A percentile compares a stretch with the other conserved stretches of the same genome.
These are phyloP conservation scores for Talaromyces atroroseus DNA, from an alignment of 2,329 filamentous ascomycete genomes.

Conservation along the genomic window DNA sequence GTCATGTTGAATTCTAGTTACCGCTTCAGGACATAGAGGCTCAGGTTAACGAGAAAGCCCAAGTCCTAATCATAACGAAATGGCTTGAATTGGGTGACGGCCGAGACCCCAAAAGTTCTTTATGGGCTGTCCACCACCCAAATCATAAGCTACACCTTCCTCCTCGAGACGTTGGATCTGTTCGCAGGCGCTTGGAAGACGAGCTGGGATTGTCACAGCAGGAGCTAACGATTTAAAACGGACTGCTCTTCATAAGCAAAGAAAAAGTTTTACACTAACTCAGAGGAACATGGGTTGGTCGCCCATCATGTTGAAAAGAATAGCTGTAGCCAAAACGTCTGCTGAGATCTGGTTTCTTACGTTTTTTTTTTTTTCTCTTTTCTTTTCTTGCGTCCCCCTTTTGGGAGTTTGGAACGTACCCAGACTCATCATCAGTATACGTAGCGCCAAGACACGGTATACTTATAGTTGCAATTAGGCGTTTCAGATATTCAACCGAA, in stretches of 20 bases:
- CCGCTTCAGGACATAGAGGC: background rate
- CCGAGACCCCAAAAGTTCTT: background rate
- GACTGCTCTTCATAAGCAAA: background rate
- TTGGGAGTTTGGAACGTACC: no score
- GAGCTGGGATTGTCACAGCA: background rate
- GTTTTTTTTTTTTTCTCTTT: no score
- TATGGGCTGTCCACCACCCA: background rate
- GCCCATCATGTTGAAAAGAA: background rate
- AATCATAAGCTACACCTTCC: background rate
- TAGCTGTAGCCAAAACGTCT: background rate
- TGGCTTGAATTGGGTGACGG: slow-evolving; percentile 7
- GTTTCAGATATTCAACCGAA: no score
- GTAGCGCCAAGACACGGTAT: no score
- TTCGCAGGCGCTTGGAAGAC: background rate
- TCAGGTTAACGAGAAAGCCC: background rate
- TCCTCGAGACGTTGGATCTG: background rate
- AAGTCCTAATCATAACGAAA: slow-evolving; percentile 6
- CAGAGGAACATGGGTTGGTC: background rate
- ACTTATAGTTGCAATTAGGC: no score
- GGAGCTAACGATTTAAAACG: slow-evolving; percentile 4
- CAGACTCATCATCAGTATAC: no score
- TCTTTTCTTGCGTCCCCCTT: no score
- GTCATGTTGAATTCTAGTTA: slow-evolving; percentile 4
- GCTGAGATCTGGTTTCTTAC: no score
- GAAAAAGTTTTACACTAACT: background rate